Percentiles rank a stretch among this genome's conserved stretches.
phyloP scores from a whole-genome alignment of 305 asterid species.

The Solanum chacoense region DNA sequence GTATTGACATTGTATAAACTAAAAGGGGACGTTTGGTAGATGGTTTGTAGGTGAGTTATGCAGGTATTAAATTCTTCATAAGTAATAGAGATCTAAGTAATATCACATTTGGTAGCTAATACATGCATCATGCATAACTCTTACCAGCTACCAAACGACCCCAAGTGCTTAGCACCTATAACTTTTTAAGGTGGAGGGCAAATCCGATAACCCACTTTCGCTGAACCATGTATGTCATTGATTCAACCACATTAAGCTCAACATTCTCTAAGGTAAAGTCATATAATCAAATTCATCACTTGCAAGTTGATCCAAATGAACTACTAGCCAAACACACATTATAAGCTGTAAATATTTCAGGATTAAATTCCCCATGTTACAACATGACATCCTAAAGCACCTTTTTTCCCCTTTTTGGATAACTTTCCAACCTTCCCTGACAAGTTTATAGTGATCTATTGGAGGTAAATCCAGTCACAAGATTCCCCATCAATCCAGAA shows the following conservation, averaged over 20 bases:
- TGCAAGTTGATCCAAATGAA: neutral
- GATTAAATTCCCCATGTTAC: neutral
- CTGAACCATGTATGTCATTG: neutral
- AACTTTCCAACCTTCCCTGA: neutral
- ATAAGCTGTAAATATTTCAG: neutral
- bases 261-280: neutral
- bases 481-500: neutral
- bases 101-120: neutral
- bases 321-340: neutral
- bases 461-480: neutral
- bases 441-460: neutral
- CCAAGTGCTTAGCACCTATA: neutral
- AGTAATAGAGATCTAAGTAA: too few species aligned
- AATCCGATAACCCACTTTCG: neutral
- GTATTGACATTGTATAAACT: neutral
- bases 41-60: neutral
- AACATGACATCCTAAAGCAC: neutral
- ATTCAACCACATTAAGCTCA: neutral
- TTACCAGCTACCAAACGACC: neutral
- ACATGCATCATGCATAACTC: neutral
- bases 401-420: neutral
- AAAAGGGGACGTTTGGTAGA: neutral
- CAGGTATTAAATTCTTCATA: neutral
- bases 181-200: neutral
- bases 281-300: neutral